Base-by-base conservation (phyloP, 2,329 filamentous ascomycete genomes). In the Paecilomyces variotii region DNA sequence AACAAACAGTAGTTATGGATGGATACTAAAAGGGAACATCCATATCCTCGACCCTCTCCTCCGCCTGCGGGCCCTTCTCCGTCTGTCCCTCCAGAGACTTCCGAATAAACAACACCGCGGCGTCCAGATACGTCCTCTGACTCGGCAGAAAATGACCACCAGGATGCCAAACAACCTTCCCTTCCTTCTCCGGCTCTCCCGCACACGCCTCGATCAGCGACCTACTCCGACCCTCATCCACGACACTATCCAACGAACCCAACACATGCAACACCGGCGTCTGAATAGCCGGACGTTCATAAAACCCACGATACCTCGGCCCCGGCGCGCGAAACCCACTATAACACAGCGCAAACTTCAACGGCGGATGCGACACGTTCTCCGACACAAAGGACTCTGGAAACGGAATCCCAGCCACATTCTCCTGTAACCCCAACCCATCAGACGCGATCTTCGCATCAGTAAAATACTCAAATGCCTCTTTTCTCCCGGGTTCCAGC, bases 101-200 rank as follows among this genome's bases (percentile, higher is more conserved):
- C 65, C 78, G 80, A 54, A 94, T 84, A 69, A 92, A 96, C 0
- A 81, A 84, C 3, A 88, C 86, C 63, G 95, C 75, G 32, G 87
- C 87, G 79, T 87, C 87, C 24, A 87, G 84, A 82, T 88, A 94
- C 64, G 91, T 88, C 77, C 88, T 90, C 64, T 87, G 85, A 60
- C 91, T 86, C 0, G 93, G 93, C 68, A 97, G 83, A 68, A 96
- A 91, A 72, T 97, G 93, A 0, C 92, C 92, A 6, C 93, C 93
- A 1, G 93, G 92, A 74, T 96, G 91, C 66, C 88, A 84, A 56
- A 88, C 79, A 56, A 84, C 79, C 64, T 76, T 81, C 51, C 74
- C 77, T 57, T 80, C 78, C 52, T 70, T 74, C 64, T 82, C 65
- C 69, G 63, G 84, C 79, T 68, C 79, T 53, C 79, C 80, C 62